These are phyloP conservation scores for Colletotrichum scovillei DNA, from an alignment of 2,329 filamentous ascomycete genomes.

Conservation along the genomic window DNA sequence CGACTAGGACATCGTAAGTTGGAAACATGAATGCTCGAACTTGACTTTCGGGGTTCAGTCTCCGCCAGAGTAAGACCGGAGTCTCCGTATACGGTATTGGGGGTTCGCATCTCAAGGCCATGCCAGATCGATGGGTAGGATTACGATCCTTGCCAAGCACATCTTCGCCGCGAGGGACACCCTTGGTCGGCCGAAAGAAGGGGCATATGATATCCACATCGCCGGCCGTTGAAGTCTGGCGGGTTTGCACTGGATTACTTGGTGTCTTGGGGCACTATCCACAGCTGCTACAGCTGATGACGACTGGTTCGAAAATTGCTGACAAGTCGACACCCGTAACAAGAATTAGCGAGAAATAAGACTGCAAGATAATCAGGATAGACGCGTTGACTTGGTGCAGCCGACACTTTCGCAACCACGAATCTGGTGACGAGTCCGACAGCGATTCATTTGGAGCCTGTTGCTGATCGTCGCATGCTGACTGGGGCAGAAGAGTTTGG, in stretches of 20 bases:
- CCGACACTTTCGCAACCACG: not conserved
- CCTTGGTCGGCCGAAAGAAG: not conserved
- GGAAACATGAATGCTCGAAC: not conserved
- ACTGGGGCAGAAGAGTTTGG: not conserved
- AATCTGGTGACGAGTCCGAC: slow-evolving; percentile 23
- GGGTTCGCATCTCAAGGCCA: not conserved
- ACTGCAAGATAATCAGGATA: not conserved
- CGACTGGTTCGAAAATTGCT: not conserved
- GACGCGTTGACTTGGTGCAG: slow-evolving; percentile 14
- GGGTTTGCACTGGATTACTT: not conserved
- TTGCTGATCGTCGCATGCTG: not conserved
- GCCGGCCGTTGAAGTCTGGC: not conserved
- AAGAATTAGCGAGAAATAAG: too few relatives aligned
- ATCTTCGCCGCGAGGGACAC: not conserved
- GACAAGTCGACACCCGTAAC: not conserved
- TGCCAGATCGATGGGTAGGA: not conserved
- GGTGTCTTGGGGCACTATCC: not conserved
- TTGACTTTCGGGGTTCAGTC: not conserved
- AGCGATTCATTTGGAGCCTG: not conserved
- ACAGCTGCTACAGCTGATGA: not conserved
- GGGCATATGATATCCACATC: not conserved
- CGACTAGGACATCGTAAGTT: not conserved
- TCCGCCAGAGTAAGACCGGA: not conserved
- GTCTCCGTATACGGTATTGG: not conserved
- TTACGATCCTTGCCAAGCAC: not conserved